A percentile compares a stretch with the other conserved stretches of the same genome.
Conservation (phyloP, 73 alveolate species). For the Symbiodinium pilosum region DNA sequence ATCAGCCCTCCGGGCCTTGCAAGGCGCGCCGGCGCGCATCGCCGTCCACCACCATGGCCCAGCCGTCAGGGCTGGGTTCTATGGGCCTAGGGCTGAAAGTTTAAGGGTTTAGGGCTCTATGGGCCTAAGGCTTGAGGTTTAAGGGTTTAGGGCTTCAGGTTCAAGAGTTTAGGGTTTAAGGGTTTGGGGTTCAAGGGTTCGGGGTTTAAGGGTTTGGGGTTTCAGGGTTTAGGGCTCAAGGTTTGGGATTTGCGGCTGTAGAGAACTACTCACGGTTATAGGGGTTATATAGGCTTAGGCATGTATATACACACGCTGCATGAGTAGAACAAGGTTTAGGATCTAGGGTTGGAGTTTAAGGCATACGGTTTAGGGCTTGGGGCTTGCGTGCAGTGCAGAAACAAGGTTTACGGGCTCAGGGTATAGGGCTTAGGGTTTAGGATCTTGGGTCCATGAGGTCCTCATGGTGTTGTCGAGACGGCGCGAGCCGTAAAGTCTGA, state of each 20-base stretch:
- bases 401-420: too few relatives aligned
- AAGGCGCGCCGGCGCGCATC: slow-evolving; percentile 59
- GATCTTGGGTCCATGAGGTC: not conserved
- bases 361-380: too few relatives aligned
- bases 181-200: not conserved
- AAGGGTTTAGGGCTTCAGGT: not conserved
- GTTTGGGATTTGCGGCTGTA: not conserved
- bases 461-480: too few relatives aligned
- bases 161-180: not conserved
- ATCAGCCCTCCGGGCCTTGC: not conserved
- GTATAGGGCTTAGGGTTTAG: not conserved
- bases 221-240: not conserved
- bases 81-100: slow-evolving; percentile 28
- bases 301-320: too few relatives aligned
- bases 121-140: not conserved
- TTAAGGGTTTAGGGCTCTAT: not conserved
- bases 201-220: not conserved
- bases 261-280: not conserved
- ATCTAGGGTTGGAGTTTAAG: not conserved
- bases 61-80: slow-evolving; percentile 45
- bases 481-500: too few relatives aligned
- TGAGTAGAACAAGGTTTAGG: not conserved
- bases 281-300: too few relatives aligned
- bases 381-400: too few relatives aligned
- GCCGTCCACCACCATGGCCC: slow-evolving; percentile 89